phyloP scores from a whole-genome alignment of 2,329 filamentous ascomycete genomes.

The Fusarium cicatricum region DNA sequence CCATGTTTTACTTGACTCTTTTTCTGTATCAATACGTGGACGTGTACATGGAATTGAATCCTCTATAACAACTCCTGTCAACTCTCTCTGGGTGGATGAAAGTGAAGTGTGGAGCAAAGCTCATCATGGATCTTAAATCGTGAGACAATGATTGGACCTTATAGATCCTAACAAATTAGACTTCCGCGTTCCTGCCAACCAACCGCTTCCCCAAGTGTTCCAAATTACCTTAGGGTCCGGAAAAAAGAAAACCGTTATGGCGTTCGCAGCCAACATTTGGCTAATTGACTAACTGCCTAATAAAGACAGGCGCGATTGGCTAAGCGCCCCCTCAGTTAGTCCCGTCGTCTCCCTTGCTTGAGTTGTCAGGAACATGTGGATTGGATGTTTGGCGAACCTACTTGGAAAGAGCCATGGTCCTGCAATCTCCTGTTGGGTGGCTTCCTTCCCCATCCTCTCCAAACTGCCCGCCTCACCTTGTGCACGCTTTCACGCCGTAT shows the following conservation, averaged over 20 bases:
- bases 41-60: slow-evolving; percentile 19
- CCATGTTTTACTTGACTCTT: slow-evolving; percentile 7
- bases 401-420: slow-evolving; percentile 24
- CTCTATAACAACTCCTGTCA: slow-evolving; percentile 6
- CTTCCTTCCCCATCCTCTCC: neutral
- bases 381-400: neutral
- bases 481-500: neutral
- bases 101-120: neutral
- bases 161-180: neutral
- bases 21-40: slow-evolving; percentile 6
- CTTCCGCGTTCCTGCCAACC: neutral
- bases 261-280: slow-evolving; percentile 6
- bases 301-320: slow-evolving; percentile 15
- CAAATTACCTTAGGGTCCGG: neutral
- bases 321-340: slow-evolving; percentile 1
- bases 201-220: neutral
- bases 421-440: slow-evolving; percentile 33
- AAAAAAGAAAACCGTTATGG: neutral
- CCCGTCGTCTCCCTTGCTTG: slow-evolving; percentile 10
- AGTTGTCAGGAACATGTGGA: neutral
- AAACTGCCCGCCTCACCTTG: slow-evolving; percentile 18
- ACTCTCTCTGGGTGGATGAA: slow-evolving; percentile 1
- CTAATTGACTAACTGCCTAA: neutral
- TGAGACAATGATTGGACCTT: slow-evolving; percentile 16
- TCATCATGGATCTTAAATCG: slow-evolving; percentile 1